These are phyloP conservation scores for Claviceps spartinae DNA, from an alignment of 2,329 filamentous ascomycete genomes.

Conservation along the genomic window DNA sequence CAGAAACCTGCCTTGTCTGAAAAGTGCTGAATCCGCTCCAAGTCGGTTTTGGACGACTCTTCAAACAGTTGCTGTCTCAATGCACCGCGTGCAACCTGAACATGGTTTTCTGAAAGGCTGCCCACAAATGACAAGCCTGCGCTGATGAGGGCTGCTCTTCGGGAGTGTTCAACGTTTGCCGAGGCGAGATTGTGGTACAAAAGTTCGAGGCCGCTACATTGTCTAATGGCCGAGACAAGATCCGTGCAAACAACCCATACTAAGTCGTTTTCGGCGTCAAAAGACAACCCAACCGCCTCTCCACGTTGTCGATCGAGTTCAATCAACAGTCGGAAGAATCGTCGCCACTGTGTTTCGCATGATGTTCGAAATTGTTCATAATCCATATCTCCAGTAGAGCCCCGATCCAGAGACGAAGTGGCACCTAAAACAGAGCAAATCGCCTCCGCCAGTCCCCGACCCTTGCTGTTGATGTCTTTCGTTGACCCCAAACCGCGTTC, in stretches of 20 bases:
- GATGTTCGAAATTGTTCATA: constrained; percentile 62
- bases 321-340: constrained; percentile 73
- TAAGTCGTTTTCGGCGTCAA: constrained; percentile 57
- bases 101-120: constrained; percentile 54
- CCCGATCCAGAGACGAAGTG: constrained; percentile 51
- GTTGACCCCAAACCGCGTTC: constrained; percentile 42
- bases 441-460: constrained; percentile 56
- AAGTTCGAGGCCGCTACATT: constrained; percentile 65
- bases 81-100: constrained; percentile 52
- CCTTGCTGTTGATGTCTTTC: constrained; percentile 24
- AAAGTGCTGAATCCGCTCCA: constrained; percentile 64
- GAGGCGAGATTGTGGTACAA: constrained; percentile 53
- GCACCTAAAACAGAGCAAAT: constrained; percentile 60
- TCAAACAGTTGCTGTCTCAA: constrained; percentile 62
- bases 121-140: constrained; percentile 59
- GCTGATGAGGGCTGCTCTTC: constrained; percentile 49
- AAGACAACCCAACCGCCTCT: constrained; percentile 65
- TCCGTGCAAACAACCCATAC: constrained; percentile 80
- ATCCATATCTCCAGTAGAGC: constrained; percentile 52
- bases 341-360: constrained; percentile 73
- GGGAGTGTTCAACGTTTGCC: constrained; percentile 38
- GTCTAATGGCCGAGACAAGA: constrained; percentile 62
- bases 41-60: constrained; percentile 54
- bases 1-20: constrained; percentile 68
- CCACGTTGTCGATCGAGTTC: constrained; percentile 78